These are phyloP conservation scores for Laguncularia racemosa DNA, from an alignment of 345 rosid species.

Conservation along the genomic window DNA sequence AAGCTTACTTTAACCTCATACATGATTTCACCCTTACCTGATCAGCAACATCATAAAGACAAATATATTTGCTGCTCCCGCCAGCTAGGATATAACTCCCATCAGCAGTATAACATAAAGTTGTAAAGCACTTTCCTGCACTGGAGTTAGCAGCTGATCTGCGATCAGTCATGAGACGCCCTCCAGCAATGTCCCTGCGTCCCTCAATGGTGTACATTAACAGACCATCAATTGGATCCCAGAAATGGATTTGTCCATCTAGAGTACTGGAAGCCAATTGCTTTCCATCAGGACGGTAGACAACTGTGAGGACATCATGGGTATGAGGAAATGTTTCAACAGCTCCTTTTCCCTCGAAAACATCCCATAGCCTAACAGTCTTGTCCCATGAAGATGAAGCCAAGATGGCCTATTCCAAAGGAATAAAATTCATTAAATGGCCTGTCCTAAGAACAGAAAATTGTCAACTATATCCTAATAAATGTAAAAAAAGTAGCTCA, in stretches of 20 bases:
- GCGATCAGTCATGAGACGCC: conserved; percentile 85
- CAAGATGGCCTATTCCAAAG: conserved; percentile 42
- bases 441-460: background rate
- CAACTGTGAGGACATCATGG: conserved; percentile 82
- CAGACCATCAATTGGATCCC: conserved; percentile 88
- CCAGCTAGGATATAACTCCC: conserved; percentile 93
- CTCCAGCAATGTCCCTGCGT: conserved; percentile 94
- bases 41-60: conserved; percentile 94
- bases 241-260: conserved; percentile 93
- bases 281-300: conserved; percentile 92
- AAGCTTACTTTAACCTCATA: background rate
- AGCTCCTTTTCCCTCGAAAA: conserved; percentile 83
- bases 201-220: conserved; percentile 95
- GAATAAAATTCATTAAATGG: conserved; percentile 1
- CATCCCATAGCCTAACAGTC: conserved; percentile 90
- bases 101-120: conserved; percentile 89
- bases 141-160: conserved; percentile 92
- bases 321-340: conserved; percentile 85
- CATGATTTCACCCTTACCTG: conserved; percentile 45
- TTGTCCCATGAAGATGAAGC: conserved; percentile 99
- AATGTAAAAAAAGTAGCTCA: conserved; percentile 29
- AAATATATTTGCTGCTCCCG: conserved; percentile 90
- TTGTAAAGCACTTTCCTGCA: conserved; percentile 89
- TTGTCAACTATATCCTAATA: background rate
- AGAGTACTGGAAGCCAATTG: conserved; percentile 87